A percentile compares a stretch with the other conserved stretches of the same genome.
These are phyloP conservation scores for Thymus quinquecostatus DNA, from an alignment of 257 asterid genomes.

Conservation along the genomic window DNA sequence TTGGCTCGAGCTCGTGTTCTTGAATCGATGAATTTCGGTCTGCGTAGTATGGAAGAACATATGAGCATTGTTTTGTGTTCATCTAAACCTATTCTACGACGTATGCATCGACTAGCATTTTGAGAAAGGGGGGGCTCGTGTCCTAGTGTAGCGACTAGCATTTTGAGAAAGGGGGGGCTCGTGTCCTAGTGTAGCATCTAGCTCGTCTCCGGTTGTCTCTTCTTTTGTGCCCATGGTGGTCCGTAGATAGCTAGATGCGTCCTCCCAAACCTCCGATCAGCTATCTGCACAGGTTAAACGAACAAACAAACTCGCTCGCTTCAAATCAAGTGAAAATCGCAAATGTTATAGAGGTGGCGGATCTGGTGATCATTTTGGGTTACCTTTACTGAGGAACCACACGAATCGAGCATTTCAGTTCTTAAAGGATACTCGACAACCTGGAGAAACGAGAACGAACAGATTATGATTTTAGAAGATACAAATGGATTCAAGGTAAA, in stretches of 20 bases:
- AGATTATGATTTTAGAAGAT: conserved; percentile 9
- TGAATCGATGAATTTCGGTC: no score
- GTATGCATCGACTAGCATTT: no score
- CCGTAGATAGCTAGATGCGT: conserved; percentile 94
- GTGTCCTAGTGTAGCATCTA: no score
- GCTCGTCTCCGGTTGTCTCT: conserved; percentile 41
- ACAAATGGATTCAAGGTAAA: neutral
- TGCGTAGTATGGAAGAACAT: no score
- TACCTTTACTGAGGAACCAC: conserved; percentile 80
- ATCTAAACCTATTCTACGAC: no score
- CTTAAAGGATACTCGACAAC: conserved; percentile 87
- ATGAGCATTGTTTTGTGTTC: no score
- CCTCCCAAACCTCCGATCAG: conserved; percentile 97
- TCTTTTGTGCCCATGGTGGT: conserved; percentile 91
- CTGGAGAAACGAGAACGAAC: conserved; percentile 42
- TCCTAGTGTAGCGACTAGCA: no score
- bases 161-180: no score
- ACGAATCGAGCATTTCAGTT: conserved; percentile 86
- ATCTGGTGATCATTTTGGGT: conserved; percentile 5
- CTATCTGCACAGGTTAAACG: conserved; percentile 58
- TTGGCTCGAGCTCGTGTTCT: no score
- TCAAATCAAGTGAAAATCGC: neutral
- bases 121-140: no score
- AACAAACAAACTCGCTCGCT: neutral
- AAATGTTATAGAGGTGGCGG: neutral